Percentiles rank a stretch among this genome's conserved stretches.
phyloP scores from a whole-genome alignment of 2,329 filamentous ascomycete species.

The Albophoma yamanashiensis region DNA sequence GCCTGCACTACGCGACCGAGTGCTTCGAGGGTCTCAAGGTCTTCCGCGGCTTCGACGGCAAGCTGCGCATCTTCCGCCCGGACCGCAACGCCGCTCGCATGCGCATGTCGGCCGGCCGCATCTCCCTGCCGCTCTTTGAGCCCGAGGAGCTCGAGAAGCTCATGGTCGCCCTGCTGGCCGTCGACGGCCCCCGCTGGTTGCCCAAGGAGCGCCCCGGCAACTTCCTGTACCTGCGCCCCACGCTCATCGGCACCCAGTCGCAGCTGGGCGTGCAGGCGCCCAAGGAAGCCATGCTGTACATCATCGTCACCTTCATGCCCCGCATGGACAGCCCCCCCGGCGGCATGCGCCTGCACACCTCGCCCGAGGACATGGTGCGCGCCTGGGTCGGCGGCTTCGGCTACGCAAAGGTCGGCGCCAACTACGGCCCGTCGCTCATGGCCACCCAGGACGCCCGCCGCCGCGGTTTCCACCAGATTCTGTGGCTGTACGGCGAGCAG shows the following conservation, averaged over 20 bases:
- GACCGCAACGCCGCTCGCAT: conserved; percentile 60
- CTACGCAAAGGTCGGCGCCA: conserved; percentile 85
- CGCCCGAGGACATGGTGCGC: conserved; percentile 70
- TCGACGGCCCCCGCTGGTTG: conserved; percentile 71
- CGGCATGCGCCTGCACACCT: conserved; percentile 67
- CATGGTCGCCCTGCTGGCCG: conserved; percentile 58
- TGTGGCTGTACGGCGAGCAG: conserved; percentile 82
- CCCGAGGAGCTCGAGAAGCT: conserved; percentile 64
- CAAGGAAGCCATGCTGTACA: conserved; percentile 76
- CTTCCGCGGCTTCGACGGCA: conserved; percentile 68
- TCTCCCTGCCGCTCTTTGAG: conserved; percentile 65
- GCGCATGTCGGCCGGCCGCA: conserved; percentile 48
- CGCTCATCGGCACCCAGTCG: conserved; percentile 72
- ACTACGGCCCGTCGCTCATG: conserved; percentile 77
- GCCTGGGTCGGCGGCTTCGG: conserved; percentile 93
- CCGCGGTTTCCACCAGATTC: conserved; percentile 74
- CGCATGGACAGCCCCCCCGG: conserved; percentile 38
- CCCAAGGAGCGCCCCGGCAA: conserved; percentile 55
- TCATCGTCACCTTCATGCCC: conserved; percentile 59
- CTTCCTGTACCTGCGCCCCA: conserved; percentile 79
- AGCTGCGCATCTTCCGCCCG: conserved; percentile 68
- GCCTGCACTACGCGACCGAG: conserved; percentile 81
- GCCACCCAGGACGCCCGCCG: conserved; percentile 65
- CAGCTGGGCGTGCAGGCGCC: conserved; percentile 75
- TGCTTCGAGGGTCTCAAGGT: conserved; percentile 82